Percentiles rank a stretch among this genome's conserved stretches.
Evolutionary conservation across 768 basidiomycete genomes (phyloP).

Genomic region (Hypholoma fasciculare): DNA sequence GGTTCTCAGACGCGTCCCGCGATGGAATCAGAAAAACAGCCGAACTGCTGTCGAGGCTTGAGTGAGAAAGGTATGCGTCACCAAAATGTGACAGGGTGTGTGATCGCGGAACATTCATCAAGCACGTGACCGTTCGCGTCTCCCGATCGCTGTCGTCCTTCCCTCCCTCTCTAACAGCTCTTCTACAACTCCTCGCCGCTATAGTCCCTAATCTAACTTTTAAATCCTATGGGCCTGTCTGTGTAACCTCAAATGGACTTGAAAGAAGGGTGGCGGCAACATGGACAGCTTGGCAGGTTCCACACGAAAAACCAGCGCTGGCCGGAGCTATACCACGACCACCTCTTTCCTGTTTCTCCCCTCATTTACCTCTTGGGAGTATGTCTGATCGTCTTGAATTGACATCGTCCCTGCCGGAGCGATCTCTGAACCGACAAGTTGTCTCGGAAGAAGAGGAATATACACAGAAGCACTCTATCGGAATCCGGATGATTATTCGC

Average conservation of each 20-base stretch:
- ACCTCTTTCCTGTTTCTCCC: not conserved
- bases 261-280: not conserved
- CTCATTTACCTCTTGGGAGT: too few species aligned
- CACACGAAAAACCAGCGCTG: conserved; percentile 5
- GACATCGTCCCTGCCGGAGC: conserved; percentile 30
- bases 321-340: too few species aligned
- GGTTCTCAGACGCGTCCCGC: not conserved
- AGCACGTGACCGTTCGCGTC: not conserved
- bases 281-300: conserved; percentile 20
- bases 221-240: not conserved
- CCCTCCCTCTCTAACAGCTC: not conserved
- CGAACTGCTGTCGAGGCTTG: not conserved
- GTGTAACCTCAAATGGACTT: not conserved
- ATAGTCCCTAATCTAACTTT: not conserved
- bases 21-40: not conserved
- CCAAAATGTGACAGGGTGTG: not conserved
- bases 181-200: not conserved
- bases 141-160: not conserved
- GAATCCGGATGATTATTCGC: conserved; percentile 92
- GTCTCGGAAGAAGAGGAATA: conserved; percentile 95
- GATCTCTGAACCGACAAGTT: conserved; percentile 70
- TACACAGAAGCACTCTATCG: conserved; percentile 82
- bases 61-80: conserved; percentile 7
- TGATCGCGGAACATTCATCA: not conserved
- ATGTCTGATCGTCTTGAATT: conserved; percentile 5